Conservation (phyloP, 1,284 basidiomycete genomes). For the Leccinum ponderosum region DNA sequence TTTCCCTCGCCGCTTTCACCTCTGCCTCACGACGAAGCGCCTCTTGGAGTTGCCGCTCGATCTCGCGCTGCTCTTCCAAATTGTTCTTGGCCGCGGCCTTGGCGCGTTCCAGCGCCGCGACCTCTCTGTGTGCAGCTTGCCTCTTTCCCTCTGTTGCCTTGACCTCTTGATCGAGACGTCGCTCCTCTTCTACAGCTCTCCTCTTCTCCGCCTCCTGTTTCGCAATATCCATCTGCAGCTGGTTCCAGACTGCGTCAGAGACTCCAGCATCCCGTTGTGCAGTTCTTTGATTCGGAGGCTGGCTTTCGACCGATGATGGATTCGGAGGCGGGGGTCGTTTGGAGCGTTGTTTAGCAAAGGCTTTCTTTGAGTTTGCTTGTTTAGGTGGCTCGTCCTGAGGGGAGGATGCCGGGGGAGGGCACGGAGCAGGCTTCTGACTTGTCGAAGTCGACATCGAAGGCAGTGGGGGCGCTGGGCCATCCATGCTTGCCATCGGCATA, state of each 20-base stretch:
- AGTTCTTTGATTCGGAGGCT: background rate
- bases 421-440: conserved; percentile 17
- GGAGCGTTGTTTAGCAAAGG: background rate
- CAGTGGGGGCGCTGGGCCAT: conserved; percentile 15
- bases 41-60: conserved; percentile 24
- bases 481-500: conserved; percentile 25
- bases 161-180: conserved; percentile 22
- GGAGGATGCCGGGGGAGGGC: conserved; percentile 2
- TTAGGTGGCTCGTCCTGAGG: conserved; percentile 2
- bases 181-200: conserved; percentile 28
- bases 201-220: conserved; percentile 27
- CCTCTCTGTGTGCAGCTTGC: conserved; percentile 2
- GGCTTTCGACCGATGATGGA: background rate
- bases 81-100: conserved; percentile 21
- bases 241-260: conserved; percentile 45
- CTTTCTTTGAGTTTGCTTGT: background rate
- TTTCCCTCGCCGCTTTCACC: conserved; percentile 30
- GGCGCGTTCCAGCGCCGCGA: conserved; percentile 11
- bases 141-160: conserved; percentile 15
- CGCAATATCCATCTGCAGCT: conserved; percentile 42
- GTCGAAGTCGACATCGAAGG: conserved; percentile 30
- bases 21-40: conserved; percentile 27
- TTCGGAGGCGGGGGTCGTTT: conserved; percentile 5
- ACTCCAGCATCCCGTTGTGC: conserved; percentile 46
- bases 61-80: conserved; percentile 12